These are phyloP conservation scores for Patellifolia procumbens DNA, from an alignment of 179 eudicot species.

Conservation along the genomic window DNA sequence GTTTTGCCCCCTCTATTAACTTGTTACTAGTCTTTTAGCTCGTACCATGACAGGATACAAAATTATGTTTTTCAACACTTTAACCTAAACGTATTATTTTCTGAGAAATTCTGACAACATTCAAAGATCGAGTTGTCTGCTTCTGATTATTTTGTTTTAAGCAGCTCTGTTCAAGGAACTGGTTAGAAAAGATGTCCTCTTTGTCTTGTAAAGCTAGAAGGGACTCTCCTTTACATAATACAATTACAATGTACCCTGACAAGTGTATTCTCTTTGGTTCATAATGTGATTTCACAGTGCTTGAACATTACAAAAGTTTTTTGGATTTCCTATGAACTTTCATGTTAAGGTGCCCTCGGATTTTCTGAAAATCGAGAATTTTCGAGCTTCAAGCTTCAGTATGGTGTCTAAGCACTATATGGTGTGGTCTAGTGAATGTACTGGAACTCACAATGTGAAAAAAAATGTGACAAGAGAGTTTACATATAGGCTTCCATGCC, in stretches of 20 bases:
- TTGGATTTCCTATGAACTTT: neutral
- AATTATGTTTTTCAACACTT: neutral
- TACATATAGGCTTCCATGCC: neutral
- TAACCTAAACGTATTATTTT: neutral
- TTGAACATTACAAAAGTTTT: neutral
- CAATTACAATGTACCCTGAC: neutral
- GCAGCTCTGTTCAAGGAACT: neutral
- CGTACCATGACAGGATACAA: too few relatives aligned
- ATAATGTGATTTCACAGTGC: neutral
- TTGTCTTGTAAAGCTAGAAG: neutral
- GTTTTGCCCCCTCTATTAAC: too few relatives aligned
- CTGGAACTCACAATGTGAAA: neutral
- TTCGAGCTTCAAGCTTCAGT: neutral
- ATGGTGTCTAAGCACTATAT: neutral
- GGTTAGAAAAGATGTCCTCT: neutral
- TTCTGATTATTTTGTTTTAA: neutral
- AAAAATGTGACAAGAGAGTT: neutral
- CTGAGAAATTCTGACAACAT: neutral
- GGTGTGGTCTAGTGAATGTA: neutral
- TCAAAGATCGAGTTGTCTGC: neutral
- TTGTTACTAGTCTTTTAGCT: too few relatives aligned
- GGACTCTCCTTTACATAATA: neutral
- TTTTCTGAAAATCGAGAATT: neutral
- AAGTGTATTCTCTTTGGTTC: neutral
- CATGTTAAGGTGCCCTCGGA: neutral